phyloP scores from a whole-genome alignment of 495 filamentous ascomycete genomes.

The Neurospora pannonica region DNA sequence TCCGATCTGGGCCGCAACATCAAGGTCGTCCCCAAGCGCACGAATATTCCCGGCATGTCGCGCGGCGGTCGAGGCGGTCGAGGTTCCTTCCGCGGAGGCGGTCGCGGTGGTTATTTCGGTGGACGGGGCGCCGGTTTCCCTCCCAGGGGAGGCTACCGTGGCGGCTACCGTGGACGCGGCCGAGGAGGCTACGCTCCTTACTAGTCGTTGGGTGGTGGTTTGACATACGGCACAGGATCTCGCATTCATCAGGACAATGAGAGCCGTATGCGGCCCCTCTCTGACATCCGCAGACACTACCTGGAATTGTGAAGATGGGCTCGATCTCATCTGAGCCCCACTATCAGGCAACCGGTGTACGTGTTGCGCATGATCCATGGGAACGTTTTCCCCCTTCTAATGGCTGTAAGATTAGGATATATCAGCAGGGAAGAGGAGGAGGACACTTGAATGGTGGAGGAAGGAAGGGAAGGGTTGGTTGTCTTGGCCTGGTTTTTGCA shows the following conservation, averaged over 20 bases:
- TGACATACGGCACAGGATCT: neutral
- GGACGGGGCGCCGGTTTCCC: conserved; percentile 48
- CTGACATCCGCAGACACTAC: neutral
- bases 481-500: neutral
- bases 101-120: conserved; percentile 45
- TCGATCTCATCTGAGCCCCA: neutral
- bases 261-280: neutral
- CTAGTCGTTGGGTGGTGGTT: conserved; percentile 28
- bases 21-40: conserved; percentile 97
- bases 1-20: conserved; percentile 83
- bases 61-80: conserved; percentile 60
- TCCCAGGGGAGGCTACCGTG: conserved; percentile 69
- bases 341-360: neutral
- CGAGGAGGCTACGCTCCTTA: conserved; percentile 70
- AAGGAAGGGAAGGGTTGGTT: neutral
- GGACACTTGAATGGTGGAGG: neutral
- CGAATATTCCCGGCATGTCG: conserved; percentile 90
- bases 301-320: neutral
- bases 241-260: neutral
- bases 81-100: conserved; percentile 42
- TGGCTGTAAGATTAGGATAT: neutral
- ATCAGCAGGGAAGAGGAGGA: neutral
- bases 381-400: neutral
- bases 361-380: neutral
- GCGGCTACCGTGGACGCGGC: conserved; percentile 68